Conservation (phyloP, 2,329 filamentous ascomycete genomes). For the Mycogone perniciosa region DNA sequence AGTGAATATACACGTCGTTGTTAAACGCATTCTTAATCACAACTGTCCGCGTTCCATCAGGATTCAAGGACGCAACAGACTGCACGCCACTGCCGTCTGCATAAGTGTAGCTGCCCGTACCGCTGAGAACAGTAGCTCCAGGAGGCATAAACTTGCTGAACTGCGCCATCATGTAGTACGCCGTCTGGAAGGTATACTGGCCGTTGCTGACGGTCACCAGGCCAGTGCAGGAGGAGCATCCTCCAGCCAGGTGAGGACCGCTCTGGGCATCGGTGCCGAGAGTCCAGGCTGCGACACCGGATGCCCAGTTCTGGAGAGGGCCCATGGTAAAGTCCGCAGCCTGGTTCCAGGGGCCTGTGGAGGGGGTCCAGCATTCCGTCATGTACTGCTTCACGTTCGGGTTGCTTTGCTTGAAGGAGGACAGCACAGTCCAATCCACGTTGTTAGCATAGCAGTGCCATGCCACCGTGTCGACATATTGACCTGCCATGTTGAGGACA, state of each 20-base stretch:
- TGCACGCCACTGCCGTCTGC: conserved; percentile 31
- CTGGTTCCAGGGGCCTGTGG: conserved; percentile 29
- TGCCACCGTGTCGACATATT: conserved; percentile 28
- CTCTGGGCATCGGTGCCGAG: conserved; percentile 35
- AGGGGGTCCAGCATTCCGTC: conserved; percentile 40
- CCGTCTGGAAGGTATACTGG: conserved; percentile 38
- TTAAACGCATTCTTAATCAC: conserved; percentile 21
- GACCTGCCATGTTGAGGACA: conserved; percentile 27
- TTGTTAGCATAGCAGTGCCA: conserved; percentile 35
- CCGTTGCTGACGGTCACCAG: conserved; percentile 48
- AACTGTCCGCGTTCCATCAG: conserved; percentile 37
- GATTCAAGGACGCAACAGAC: conserved; percentile 39
- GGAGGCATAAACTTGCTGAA: conserved; percentile 41
- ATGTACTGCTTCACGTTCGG: conserved; percentile 37
- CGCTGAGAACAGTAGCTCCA: conserved; percentile 36
- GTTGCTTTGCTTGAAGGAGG: conserved; percentile 31
- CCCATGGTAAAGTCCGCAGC: conserved; percentile 40
- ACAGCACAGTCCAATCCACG: conserved; percentile 31
- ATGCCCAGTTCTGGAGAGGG: conserved; percentile 42
- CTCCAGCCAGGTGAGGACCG: conserved; percentile 33
- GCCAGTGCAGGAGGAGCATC: conserved; percentile 39
- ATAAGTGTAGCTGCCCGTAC: conserved; percentile 30
- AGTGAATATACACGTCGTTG: conserved; percentile 12
- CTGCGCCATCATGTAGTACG: conserved; percentile 48
- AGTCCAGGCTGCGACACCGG: conserved; percentile 38